phyloP scores from a whole-genome alignment of 257 asterid species.

The Solanum infundibuliforme region DNA sequence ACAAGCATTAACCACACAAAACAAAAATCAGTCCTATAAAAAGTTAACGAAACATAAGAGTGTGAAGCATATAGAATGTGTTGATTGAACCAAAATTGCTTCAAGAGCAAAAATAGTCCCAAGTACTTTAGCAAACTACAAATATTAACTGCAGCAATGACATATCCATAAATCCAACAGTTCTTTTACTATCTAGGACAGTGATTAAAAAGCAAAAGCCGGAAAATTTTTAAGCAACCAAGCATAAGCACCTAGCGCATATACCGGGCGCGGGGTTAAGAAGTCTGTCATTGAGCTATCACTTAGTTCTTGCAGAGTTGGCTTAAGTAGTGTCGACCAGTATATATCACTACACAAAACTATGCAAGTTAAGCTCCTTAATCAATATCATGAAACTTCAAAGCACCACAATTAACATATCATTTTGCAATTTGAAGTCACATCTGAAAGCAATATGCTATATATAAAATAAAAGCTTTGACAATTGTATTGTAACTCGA shows the following conservation, averaged over 20 bases:
- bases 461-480: not conserved
- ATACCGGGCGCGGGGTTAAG: not conserved
- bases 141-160: not conserved
- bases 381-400: not conserved
- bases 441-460: not conserved
- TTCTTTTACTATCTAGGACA: not conserved
- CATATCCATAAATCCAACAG: not conserved
- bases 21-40: not conserved
- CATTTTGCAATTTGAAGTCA: not conserved
- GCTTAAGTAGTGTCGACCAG: not conserved
- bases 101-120: not conserved
- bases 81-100: not conserved
- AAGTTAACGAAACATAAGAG: not conserved
- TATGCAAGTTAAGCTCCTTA: not conserved
- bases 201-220: not conserved
- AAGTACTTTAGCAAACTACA: not conserved
- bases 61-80: not conserved
- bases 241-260: not conserved
- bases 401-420: not conserved
- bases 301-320: not conserved
- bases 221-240: not conserved
- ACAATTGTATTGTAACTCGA: not conserved
- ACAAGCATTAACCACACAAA: not conserved
- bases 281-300: not conserved
- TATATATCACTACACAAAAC: not conserved